These are phyloP conservation scores for Apiotrichum mycotoxinovorans DNA, from an alignment of 1,284 basidiomycete species.

Conservation along the genomic window DNA sequence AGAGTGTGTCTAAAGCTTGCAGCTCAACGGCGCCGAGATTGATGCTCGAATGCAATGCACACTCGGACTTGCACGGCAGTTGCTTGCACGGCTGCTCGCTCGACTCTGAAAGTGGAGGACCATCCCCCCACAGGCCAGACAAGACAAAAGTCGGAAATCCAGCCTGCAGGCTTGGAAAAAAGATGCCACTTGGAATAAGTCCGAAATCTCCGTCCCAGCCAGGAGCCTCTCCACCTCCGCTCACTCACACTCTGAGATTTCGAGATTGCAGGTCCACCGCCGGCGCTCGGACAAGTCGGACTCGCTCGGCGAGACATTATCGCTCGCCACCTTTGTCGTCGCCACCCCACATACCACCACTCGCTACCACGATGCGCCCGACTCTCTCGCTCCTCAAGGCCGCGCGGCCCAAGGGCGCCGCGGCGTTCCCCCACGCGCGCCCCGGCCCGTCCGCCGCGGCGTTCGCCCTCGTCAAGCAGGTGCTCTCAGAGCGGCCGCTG, in stretches of 20 bases:
- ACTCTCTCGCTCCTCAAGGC: not conserved
- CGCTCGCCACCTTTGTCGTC: not conserved
- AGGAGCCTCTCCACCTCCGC: no score
- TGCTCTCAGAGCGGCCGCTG: conserved; percentile 29
- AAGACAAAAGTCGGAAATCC: conserved; percentile 15
- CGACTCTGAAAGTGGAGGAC: not conserved
- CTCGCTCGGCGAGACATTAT: not conserved
- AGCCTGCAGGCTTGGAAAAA: conserved; percentile 2
- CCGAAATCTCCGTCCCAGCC: not conserved
- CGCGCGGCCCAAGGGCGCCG: not conserved
- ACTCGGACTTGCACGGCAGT: no score
- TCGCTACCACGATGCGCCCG: not conserved
- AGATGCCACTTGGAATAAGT: conserved; percentile 9
- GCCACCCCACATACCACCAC: not conserved
- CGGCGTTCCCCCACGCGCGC: not conserved
- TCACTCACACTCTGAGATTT: conserved; percentile 8
- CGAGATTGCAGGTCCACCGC: not conserved
- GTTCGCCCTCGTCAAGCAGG: conserved; percentile 33
- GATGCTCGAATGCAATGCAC: no score
- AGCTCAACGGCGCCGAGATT: no score
- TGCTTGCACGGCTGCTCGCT: no score
- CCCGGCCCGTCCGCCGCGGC: conserved; percentile 22
- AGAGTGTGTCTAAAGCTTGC: no score
- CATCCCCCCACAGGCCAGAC: no score
- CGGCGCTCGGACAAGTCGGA: not conserved